These are phyloP conservation scores for Aureobasidium subglaciale DNA, from an alignment of 2,329 filamentous ascomycete species.

Conservation along the genomic window DNA sequence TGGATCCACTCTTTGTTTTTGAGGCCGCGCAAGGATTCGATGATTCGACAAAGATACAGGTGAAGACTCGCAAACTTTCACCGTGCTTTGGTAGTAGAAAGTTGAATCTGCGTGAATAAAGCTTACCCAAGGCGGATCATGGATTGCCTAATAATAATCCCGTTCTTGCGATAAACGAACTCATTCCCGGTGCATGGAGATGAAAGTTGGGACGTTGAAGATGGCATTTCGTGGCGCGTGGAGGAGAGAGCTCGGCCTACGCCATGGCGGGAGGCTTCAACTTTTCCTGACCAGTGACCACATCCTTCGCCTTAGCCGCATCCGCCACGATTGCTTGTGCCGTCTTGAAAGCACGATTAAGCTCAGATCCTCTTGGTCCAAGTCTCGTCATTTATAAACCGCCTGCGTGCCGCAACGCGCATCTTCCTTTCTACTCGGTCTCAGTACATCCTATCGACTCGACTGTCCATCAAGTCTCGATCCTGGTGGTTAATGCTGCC, in stretches of 20 bases:
- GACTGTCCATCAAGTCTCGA: not conserved
- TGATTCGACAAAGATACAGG: not conserved
- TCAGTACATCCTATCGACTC: conserved; percentile 3
- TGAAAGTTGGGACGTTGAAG: not conserved
- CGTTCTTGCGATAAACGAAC: not conserved
- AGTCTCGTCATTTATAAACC: conserved; percentile 1
- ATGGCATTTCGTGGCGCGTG: no score
- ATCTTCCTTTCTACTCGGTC: not conserved
- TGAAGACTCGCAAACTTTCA: not conserved
- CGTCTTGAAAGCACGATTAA: not conserved
- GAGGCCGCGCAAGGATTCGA: not conserved
- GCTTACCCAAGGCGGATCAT: no score
- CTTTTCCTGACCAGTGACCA: not conserved
- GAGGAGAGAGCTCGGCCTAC: not conserved
- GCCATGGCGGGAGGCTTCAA: not conserved
- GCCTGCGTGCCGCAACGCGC: not conserved
- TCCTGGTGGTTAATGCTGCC: conserved; percentile 33
- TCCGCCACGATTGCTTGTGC: not conserved
- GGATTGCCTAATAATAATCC: not conserved
- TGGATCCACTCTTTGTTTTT: conserved; percentile 6
- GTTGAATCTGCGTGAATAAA: not conserved
- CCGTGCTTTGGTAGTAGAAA: not conserved
- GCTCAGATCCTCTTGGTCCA: not conserved
- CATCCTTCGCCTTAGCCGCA: conserved; percentile 4
- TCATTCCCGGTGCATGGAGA: not conserved